Base-by-base conservation (phyloP, 2,329 filamentous ascomycete genomes). In the Pseudopithomyces maydicus region DNA sequence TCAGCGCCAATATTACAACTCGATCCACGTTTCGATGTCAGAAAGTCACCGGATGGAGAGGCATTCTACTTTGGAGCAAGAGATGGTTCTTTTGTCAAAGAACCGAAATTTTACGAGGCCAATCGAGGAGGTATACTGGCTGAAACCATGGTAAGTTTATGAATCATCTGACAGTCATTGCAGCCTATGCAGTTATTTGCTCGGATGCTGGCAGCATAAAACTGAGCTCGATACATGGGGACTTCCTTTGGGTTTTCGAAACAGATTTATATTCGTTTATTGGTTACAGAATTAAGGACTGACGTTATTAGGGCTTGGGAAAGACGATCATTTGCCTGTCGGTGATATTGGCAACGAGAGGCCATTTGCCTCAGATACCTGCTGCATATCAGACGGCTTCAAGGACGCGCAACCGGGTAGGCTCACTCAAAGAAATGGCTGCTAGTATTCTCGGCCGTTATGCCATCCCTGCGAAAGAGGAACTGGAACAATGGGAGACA, bases 311-410 rank as follows among this genome's bases (percentile, higher is more conserved):
- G 59, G 83, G 83, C 29, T 78, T 80, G 45, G 93, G 94, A 0
- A 98, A 97, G 78, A 97, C 94, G 0, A 77, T 97, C 23, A 96
- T 97, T 11, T 94, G 90, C 61, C 78, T 98, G 2, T 74, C 81
- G 5, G 67, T 82, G n/a, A 79, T 97, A 38, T 79, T 96, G 23
- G 88, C 91, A 2, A 96, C 91, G 0, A 87, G 85, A 65, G 81
- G 87, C 32, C 84, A 93, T 59, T 84, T 87, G 11, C 85, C 91
- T 5, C 77, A 81, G 17, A 84, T 89, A 3, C 89, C 93, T 1
- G 82, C 87, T 2, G 73, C 88, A 52, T 85, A 89, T 68, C 78
- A 82, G 48, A 64, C 76, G 39, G 55, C 79, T 69, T 45, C 76
- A 66, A 63, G 79, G 63, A 45, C 80, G 46, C 77, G 84, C 32